phyloP scores from a whole-genome alignment of 805 yeast species.

The Nakazawaea wickerhamii region DNA sequence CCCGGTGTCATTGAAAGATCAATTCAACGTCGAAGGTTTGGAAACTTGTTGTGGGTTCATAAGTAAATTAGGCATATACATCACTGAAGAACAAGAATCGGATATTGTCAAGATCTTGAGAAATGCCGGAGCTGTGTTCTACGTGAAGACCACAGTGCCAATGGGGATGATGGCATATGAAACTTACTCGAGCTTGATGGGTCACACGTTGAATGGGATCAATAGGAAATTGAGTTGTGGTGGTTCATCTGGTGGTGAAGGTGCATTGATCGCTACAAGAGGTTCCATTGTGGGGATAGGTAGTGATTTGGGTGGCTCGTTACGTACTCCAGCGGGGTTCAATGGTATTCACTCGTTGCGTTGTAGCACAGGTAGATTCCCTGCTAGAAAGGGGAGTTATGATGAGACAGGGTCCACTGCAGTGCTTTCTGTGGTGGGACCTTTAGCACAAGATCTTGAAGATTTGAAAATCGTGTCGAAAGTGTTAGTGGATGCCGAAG shows the following conservation, averaged over 20 bases:
- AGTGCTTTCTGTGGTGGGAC: slow-evolving; percentile 40
- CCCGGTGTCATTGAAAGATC: slow-evolving; percentile 43
- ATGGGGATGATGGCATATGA: slow-evolving; percentile 38
- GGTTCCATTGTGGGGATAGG: slow-evolving; percentile 55
- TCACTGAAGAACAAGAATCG: slow-evolving; percentile 22
- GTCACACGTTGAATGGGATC: slow-evolving; percentile 31
- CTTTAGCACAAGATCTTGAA: slow-evolving; percentile 40
- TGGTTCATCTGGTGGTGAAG: slow-evolving; percentile 45
- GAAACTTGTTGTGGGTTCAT: slow-evolving; percentile 37
- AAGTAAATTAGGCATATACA: slow-evolving; percentile 22
- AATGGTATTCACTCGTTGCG: slow-evolving; percentile 45
- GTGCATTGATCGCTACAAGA: slow-evolving; percentile 26
- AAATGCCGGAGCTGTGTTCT: slow-evolving; percentile 36
- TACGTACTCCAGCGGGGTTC: slow-evolving; percentile 50
- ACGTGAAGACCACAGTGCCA: slow-evolving; percentile 39
- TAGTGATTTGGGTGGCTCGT: slow-evolving; percentile 60
- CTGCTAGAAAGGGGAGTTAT: slow-evolving; percentile 32
- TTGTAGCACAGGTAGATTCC: slow-evolving; percentile 45
- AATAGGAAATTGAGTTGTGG: slow-evolving; percentile 34
- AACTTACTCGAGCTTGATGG: slow-evolving; percentile 31
- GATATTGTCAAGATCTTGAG: slow-evolving; percentile 28
- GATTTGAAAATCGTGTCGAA: slow-evolving; percentile 47
- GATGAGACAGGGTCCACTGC: slow-evolving; percentile 34
- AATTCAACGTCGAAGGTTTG: slow-evolving; percentile 32
- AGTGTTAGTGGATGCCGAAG: slow-evolving; percentile 39